These are phyloP conservation scores for Verticillium dahliae DNA, from an alignment of 2,329 filamentous ascomycete genomes.

Conservation along the genomic window DNA sequence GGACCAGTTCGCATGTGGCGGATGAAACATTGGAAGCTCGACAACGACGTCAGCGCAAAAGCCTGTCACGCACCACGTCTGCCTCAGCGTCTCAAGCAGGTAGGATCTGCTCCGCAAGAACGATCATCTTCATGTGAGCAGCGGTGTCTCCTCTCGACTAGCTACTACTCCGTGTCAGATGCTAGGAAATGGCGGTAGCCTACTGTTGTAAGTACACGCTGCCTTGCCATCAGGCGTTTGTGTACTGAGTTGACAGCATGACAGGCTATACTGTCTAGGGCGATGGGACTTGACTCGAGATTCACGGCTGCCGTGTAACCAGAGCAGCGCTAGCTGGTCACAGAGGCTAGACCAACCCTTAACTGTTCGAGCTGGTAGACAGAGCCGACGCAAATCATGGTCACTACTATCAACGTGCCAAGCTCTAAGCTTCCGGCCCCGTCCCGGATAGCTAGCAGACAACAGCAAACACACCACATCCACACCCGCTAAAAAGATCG, in stretches of 20 bases:
- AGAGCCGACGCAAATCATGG: neutral
- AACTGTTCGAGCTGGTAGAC: neutral
- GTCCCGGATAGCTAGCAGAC: neutral
- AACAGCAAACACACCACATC: neutral
- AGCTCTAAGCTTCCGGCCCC: neutral
- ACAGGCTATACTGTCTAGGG: neutral
- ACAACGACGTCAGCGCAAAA: neutral
- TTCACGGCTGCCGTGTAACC: neutral
- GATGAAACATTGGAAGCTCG: neutral
- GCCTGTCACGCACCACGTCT: neutral
- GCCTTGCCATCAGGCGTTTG: neutral
- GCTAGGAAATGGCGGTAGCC: too few relatives aligned
- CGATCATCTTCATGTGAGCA: too few relatives aligned
- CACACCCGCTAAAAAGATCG: neutral
- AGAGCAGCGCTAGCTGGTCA: neutral
- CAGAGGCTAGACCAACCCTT: neutral
- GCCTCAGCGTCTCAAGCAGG: too few relatives aligned
- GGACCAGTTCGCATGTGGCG: neutral
- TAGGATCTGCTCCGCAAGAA: too few relatives aligned
- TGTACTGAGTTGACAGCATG: neutral
- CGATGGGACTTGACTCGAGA: neutral
- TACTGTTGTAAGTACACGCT: neutral
- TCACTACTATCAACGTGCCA: neutral
- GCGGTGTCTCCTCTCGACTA: too few relatives aligned
- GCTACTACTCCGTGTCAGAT: too few relatives aligned